phyloP scores from a whole-genome alignment of 2,329 filamentous ascomycete species.

The Botrytis fragariae region DNA sequence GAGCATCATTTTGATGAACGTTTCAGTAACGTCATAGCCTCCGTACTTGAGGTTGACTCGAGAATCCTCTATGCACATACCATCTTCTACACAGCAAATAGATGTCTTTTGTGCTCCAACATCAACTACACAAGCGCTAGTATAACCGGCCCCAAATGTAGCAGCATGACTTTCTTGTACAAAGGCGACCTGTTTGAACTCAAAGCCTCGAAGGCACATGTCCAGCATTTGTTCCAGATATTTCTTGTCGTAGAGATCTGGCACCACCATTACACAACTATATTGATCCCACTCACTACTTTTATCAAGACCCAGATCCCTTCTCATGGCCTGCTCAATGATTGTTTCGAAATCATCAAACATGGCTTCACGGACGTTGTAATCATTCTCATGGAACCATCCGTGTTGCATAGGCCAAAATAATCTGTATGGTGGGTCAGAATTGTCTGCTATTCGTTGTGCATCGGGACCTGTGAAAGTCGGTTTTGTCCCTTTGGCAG shows the following conservation, averaged over 20 bases:
- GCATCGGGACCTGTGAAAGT: constrained; percentile 68
- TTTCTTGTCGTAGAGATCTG: constrained; percentile 91
- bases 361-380: constrained; percentile 73
- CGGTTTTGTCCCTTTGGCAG: constrained; percentile 64
- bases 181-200: constrained; percentile 85
- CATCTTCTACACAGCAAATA: constrained; percentile 94
- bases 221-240: constrained; percentile 84
- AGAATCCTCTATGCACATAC: constrained; percentile 91
- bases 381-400: constrained; percentile 88
- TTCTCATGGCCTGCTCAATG: constrained; percentile 79
- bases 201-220: constrained; percentile 83
- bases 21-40: constrained; percentile 87
- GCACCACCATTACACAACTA: constrained; percentile 95
- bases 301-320: constrained; percentile 75
- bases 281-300: constrained; percentile 86
- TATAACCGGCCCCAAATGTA: constrained; percentile 92
- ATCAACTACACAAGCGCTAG: constrained; percentile 91
- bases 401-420: constrained; percentile 90
- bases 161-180: constrained; percentile 95
- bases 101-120: constrained; percentile 97
- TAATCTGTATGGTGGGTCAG: constrained; percentile 82
- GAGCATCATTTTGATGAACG: constrained; percentile 97
- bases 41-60: constrained; percentile 93
- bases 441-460: constrained; percentile 83
- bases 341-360: constrained; percentile 86